Percentiles rank a stretch among this genome's conserved stretches.
Conservation (phyloP, 2,329 filamentous ascomycete genomes). For the Fusarium sp. region DNA sequence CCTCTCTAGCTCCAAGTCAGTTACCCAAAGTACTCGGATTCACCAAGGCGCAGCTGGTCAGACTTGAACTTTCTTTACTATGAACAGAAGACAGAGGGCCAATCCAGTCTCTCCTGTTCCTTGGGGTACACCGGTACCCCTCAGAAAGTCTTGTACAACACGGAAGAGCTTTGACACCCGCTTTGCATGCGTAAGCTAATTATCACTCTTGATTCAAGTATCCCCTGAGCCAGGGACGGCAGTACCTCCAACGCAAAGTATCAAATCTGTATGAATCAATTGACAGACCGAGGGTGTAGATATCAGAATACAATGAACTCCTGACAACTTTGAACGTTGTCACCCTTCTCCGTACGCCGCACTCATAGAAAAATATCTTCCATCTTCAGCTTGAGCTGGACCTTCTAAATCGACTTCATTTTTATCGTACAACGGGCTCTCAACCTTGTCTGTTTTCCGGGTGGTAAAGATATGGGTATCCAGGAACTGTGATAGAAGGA, state of each 20-base stretch:
- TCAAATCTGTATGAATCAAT: not conserved
- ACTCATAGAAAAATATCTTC: not conserved
- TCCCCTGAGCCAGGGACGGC: too few species aligned
- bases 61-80: not conserved
- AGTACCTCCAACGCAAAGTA: not conserved
- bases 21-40: conserved; percentile 11
- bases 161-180: not conserved
- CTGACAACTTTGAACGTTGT: not conserved
- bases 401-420: conserved; percentile 14
- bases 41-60: conserved; percentile 20
- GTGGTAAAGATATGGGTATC: conserved; percentile 30
- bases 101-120: not conserved
- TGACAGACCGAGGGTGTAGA: not conserved
- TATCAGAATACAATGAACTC: not conserved
- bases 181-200: not conserved
- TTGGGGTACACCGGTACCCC: not conserved
- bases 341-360: not conserved
- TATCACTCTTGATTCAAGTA: not conserved
- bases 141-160: conserved; percentile 1
- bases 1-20: not conserved
- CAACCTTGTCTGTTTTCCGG: not conserved
- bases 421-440: conserved; percentile 15
- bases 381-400: conserved; percentile 25
- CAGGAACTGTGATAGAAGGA: conserved; percentile 25
- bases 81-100: not conserved